A percentile compares a stretch with the other conserved stretches of the same genome.
These are phyloP conservation scores for Papilionanthe hybrid DNA, from an alignment of 116 monocot genomes.

Conservation along the genomic window DNA sequence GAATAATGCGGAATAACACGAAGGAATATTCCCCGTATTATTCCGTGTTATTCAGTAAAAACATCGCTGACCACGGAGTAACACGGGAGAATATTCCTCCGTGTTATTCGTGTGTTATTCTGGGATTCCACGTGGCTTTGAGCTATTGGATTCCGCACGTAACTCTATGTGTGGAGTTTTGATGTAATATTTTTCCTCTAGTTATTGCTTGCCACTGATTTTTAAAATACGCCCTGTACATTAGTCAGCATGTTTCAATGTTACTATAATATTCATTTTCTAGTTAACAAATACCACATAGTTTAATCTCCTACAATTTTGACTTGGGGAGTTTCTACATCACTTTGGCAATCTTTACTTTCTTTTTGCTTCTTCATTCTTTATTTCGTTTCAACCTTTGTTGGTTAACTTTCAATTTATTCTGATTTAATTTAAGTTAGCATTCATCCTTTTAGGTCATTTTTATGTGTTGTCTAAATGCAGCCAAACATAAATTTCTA, in stretches of 20 bases:
- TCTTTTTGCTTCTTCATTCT: neutral
- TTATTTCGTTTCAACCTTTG: neutral
- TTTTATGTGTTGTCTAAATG: neutral
- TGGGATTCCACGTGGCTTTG: too few relatives aligned
- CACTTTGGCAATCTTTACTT: neutral
- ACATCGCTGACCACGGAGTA: too few relatives aligned
- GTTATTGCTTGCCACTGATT: neutral
- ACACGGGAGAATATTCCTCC: too few relatives aligned
- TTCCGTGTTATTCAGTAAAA: too few relatives aligned
- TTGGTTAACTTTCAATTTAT: neutral
- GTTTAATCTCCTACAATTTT: neutral
- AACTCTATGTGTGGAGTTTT: too few relatives aligned
- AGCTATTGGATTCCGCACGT: too few relatives aligned
- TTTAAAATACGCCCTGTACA: neutral
- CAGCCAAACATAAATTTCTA: neutral
- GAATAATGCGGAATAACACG: too few relatives aligned
- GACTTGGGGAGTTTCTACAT: neutral
- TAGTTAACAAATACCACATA: neutral
- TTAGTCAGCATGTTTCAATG: neutral
- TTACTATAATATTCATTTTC: neutral
- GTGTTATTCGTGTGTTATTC: too few relatives aligned
- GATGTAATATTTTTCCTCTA: too few relatives aligned
- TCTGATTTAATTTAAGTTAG: neutral
- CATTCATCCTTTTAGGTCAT: neutral
- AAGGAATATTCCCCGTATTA: too few relatives aligned